Percentiles rank a stretch among this genome's conserved stretches.
phyloP scores from a whole-genome alignment of 2,329 filamentous ascomycete genomes.

The Macrophomina pseudophaseolina region DNA sequence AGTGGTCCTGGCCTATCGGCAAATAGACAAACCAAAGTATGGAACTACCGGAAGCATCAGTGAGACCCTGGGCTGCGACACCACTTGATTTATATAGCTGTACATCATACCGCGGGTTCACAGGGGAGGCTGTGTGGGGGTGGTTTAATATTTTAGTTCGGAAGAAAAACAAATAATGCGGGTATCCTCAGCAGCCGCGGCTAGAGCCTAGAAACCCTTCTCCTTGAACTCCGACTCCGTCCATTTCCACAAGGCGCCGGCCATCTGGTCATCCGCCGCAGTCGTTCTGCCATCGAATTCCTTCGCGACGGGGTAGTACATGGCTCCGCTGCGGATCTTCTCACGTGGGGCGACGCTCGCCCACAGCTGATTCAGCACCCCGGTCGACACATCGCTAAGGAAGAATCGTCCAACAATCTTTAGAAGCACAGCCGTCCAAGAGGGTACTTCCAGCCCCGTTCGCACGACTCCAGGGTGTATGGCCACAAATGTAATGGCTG shows the following conservation, averaged over 20 bases:
- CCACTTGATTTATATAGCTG: too few species aligned
- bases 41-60: too few species aligned
- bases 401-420: slow-evolving; percentile 34
- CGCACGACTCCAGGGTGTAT: slow-evolving; percentile 57
- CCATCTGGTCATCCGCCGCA: slow-evolving; percentile 36
- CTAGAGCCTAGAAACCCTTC: neutral
- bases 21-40: too few species aligned
- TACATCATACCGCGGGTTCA: too few species aligned
- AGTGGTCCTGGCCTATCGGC: too few species aligned
- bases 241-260: slow-evolving; percentile 46
- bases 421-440: slow-evolving; percentile 35
- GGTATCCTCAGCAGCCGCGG: too few species aligned
- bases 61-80: too few species aligned
- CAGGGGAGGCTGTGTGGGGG: too few species aligned
- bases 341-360: slow-evolving; percentile 41
- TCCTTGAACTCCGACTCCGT: slow-evolving; percentile 40
- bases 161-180: too few species aligned
- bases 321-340: slow-evolving; percentile 48
- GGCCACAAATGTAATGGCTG: slow-evolving; percentile 49
- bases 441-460: slow-evolving; percentile 44
- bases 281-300: slow-evolving; percentile 33
- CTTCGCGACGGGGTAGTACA: slow-evolving; percentile 46
- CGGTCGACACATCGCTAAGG: slow-evolving; percentile 38
- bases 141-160: too few species aligned
- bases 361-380: slow-evolving; percentile 52